These are phyloP conservation scores for Saturnispora galanensis DNA, from an alignment of 805 yeast species.

Conservation along the genomic window DNA sequence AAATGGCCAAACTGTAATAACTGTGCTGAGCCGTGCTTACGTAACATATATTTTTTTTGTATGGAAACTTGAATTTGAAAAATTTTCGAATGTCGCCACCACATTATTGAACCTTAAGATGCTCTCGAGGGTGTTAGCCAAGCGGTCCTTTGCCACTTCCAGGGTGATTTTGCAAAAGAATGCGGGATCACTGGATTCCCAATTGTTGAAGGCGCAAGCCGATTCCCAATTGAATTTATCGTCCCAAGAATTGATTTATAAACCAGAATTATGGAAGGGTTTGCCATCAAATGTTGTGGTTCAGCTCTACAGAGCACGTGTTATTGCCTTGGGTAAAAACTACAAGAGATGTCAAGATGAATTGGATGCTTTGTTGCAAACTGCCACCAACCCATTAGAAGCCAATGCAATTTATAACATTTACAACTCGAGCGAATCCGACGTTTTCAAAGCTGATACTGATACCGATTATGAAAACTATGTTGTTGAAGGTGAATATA, in stretches of 20 bases:
- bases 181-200: constrained; percentile 4
- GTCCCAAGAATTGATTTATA: constrained; percentile 29
- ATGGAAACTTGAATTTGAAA: neutral
- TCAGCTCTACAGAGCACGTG: constrained; percentile 51
- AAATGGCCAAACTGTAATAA: constrained; percentile 16
- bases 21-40: neutral
- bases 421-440: constrained; percentile 38
- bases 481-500: constrained; percentile 26
- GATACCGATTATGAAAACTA: constrained; percentile 34
- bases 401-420: constrained; percentile 20
- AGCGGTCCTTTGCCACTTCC: neutral
- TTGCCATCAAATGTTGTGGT: constrained; percentile 55
- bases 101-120: neutral
- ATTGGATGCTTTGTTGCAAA: constrained; percentile 44
- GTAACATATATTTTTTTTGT: neutral
- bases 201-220: constrained; percentile 10
- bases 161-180: constrained; percentile 2
- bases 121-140: constrained; percentile 1
- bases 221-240: constrained; percentile 11
- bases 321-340: constrained; percentile 37
- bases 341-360: constrained; percentile 44
- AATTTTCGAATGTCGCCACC: constrained; percentile 1
- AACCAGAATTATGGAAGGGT: constrained; percentile 65
- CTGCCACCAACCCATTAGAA: constrained; percentile 24
- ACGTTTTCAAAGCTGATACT: constrained; percentile 30